Evolutionary conservation across 2,329 filamentous ascomycete species (phyloP).

Genomic region (Botrytis paeoniae): DNA sequence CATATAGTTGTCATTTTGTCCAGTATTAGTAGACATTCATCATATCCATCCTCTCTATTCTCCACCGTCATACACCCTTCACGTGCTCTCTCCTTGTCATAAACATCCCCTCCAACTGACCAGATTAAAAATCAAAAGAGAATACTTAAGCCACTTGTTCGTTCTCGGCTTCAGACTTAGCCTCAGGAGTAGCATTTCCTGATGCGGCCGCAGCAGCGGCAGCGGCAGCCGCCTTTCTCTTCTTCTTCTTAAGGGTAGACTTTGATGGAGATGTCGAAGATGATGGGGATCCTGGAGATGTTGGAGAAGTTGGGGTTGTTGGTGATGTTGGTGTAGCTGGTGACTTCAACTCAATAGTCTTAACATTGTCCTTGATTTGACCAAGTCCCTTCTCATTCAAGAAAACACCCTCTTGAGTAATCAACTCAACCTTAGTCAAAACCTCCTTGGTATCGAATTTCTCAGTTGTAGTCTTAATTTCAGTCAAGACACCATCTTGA

Average conservation of each 20-base stretch:
- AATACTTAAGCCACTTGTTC: neutral
- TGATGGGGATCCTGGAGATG: conserved; percentile 37
- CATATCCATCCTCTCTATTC: neutral
- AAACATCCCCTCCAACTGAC: too few species aligned
- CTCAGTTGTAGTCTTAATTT: conserved; percentile 32
- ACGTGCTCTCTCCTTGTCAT: neutral
- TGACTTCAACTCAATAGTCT: conserved; percentile 22
- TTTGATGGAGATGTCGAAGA: conserved; percentile 54
- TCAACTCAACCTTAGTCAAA: conserved; percentile 17
- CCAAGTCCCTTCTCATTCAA: conserved; percentile 16
- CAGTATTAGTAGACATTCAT: conserved; percentile 2
- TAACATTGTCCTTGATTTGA: conserved; percentile 14
- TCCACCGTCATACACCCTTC: neutral
- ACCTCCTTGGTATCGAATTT: conserved; percentile 23
- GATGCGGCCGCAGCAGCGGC: neutral
- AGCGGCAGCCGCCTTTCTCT: neutral
- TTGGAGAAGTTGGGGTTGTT: conserved; percentile 37
- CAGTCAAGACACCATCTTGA: conserved; percentile 19
- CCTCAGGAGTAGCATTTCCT: neutral
- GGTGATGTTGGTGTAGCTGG: conserved; percentile 44
- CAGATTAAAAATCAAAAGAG: neutral
- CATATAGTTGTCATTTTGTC: conserved; percentile 1
- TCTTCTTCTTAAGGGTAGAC: conserved; percentile 4
- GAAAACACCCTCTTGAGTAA: conserved; percentile 12
- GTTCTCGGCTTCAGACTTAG: neutral